Percentiles rank a stretch among this genome's conserved stretches.
These are phyloP conservation scores for Wickerhamiella slavikovae DNA, from an alignment of 805 yeast species.

Conservation along the genomic window DNA sequence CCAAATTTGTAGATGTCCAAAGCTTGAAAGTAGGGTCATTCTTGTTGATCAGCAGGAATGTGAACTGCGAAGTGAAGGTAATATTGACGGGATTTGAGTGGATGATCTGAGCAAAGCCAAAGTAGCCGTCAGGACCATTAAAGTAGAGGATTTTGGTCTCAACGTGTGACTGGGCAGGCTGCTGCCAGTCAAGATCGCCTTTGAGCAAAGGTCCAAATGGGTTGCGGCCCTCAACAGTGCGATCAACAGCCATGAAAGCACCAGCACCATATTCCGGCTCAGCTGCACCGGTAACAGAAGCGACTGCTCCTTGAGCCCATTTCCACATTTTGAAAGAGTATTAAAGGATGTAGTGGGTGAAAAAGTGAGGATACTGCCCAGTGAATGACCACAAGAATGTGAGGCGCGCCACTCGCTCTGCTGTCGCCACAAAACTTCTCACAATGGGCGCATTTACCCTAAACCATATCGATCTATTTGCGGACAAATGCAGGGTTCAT, in stretches of 20 bases:
- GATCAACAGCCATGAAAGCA: conserved; percentile 71
- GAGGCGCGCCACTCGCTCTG: no score
- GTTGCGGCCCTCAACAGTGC: conserved; percentile 31
- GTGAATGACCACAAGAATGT: no score
- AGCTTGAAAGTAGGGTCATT: conserved; percentile 30
- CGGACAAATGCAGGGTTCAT: no score
- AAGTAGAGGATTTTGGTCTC: conserved; percentile 92
- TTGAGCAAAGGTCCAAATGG: conserved; percentile 36
- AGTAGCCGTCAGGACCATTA: conserved; percentile 38
- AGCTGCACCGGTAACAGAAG: conserved; percentile 93
- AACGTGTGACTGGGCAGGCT: conserved; percentile 69
- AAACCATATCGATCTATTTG: no score
- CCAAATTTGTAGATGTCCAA: conserved; percentile 87
- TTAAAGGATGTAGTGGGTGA: no score
- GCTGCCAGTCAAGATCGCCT: conserved; percentile 58
- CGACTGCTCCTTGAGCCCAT: conserved; percentile 17
- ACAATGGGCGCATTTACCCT: no score
- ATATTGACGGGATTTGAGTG: conserved; percentile 83
- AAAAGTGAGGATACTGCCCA: no score
- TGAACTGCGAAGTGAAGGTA: conserved; percentile 71
- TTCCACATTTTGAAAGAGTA: conserved; percentile 10
- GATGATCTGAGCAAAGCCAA: conserved; percentile 85
- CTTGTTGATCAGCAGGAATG: conserved; percentile 52
- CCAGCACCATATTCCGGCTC: conserved; percentile 94
- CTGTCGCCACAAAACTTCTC: no score